Conservation (phyloP, 2,329 filamentous ascomycete species). For the Aspergillus quadrilineatus region DNA sequence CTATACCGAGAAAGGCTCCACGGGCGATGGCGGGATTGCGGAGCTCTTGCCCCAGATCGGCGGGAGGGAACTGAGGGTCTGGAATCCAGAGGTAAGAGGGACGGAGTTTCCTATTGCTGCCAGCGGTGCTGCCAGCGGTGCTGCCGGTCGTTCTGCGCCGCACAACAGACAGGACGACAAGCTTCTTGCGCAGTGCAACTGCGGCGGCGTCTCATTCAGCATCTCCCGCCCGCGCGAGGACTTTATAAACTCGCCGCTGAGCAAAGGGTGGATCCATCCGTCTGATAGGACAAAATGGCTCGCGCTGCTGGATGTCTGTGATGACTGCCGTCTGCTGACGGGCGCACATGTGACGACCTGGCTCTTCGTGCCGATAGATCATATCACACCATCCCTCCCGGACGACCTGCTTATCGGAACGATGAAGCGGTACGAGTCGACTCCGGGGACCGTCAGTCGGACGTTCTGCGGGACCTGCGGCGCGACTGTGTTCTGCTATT, state of each 20-base stretch:
- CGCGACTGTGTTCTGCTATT: slow-evolving; percentile 44
- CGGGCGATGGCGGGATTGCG: slow-evolving; percentile 21
- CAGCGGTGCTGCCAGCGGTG: too few relatives aligned
- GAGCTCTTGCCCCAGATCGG: slow-evolving; percentile 19
- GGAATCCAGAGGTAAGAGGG: slow-evolving; percentile 3
- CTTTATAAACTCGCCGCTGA: slow-evolving; percentile 27
- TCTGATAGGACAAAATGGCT: slow-evolving; percentile 26
- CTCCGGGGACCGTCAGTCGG: slow-evolving; percentile 32
- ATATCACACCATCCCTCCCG: slow-evolving; percentile 33
- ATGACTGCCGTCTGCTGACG: slow-evolving; percentile 42
- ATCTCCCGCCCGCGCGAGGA: slow-evolving; percentile 39
- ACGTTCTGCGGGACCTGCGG: slow-evolving; percentile 49
- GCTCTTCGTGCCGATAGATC: slow-evolving; percentile 40
- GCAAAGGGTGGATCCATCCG: slow-evolving; percentile 19
- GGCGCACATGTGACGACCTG: slow-evolving; percentile 44
- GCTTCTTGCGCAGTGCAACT: slow-evolving; percentile 46
- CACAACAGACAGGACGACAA: slow-evolving; percentile 3
- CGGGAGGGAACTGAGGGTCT: slow-evolving; percentile 15
- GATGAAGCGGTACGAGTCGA: slow-evolving; percentile 41
- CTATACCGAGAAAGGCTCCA: slow-evolving; percentile 4
- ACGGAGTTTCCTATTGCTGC: background rate
- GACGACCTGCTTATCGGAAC: slow-evolving; percentile 34
- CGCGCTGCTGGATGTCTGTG: slow-evolving; percentile 28
- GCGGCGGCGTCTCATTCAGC: slow-evolving; percentile 44
- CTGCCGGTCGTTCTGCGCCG: too few relatives aligned